Evolutionary conservation across 495 filamentous ascomycete species (phyloP), one percentile per base, ranked within the genome.

Genomic region (Aspergillus leporis): DNA sequence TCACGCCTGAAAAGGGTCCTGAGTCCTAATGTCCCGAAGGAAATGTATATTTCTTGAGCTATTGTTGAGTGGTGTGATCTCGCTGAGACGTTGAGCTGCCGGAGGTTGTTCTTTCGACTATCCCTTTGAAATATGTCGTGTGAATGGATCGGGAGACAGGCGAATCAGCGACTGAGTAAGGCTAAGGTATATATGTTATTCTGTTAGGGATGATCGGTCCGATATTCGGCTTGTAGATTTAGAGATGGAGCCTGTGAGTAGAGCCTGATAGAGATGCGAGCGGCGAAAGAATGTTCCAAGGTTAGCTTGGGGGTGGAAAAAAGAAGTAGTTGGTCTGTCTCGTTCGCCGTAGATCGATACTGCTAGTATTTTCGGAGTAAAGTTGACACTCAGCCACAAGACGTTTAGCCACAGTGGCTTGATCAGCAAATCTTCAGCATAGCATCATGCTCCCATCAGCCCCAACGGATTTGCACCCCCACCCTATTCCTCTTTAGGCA

Each of bases 1-100:
- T 74, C 62, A 70, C 70, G 70, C 69, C 66, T 73, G 69, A 74
- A 64, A 74, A 58, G 63, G 67, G 66, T 63, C 58, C 56, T 56
- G 64, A 60, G 62, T 62, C 49, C 46, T 56, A 36, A 30, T 36
- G n/a, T 21, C 51, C 50, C 56, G 43, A 54, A 58, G 47, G 48
- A 46, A 21, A 41, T 56, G 23, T 31, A n/a, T 48, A 32, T 8
- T 31, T 46, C 12, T 38, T 57, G 48, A 30, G 21, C 4, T 32
- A 41, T 41, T 50, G 14, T 14, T 45, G 18, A 9, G n/a, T 19
- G 41, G 16, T 21, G 41, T 14, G 43, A 8, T 47, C 18, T 47
- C 18, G 23, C 18, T 9, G n/a, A 14, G 41, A 9, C 6, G 8
- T 47, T 23, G 43, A 41, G 43, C 12, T 47, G 43, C 3, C 7